These are phyloP conservation scores for Rhynchospora breviuscula DNA, from an alignment of 176 grass and related monocot species.

Conservation along the genomic window DNA sequence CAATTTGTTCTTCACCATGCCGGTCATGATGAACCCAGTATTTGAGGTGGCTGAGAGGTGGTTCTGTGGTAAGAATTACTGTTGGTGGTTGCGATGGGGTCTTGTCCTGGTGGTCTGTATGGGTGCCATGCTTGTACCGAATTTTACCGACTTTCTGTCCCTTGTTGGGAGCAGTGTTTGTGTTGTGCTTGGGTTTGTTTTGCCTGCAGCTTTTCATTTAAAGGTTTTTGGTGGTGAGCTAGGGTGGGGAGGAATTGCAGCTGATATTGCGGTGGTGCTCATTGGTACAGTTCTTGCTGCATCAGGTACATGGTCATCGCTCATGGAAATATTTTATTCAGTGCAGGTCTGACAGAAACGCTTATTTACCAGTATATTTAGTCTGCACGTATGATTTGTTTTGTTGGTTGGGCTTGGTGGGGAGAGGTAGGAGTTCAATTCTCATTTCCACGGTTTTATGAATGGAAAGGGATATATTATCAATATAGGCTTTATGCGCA, in stretches of 20 bases:
- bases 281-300: constrained; percentile 44
- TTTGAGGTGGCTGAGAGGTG: constrained; percentile 90
- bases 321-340: constrained; percentile 59
- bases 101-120: constrained; percentile 58
- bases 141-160: constrained; percentile 89
- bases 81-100: constrained; percentile 76
- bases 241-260: constrained; percentile 24
- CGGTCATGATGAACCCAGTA: constrained; percentile 96
- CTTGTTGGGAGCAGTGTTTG: constrained; percentile 96
- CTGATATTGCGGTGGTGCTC: constrained; percentile 45
- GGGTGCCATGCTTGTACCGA: constrained; percentile 75
- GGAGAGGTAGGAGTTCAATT: constrained; percentile 6
- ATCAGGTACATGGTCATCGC: constrained; percentile 87
- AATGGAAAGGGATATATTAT: background rate
- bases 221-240: constrained; percentile 61
- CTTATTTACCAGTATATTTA: background rate
- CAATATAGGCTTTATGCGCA: background rate
- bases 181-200: constrained; percentile 74
- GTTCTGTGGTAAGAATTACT: constrained; percentile 59
- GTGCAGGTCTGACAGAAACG: constrained; percentile 26
- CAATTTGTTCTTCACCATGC: constrained; percentile 98
- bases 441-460: constrained; percentile 21
- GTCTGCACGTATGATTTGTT: background rate
- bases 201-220: constrained; percentile 79
- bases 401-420: background rate